Evolutionary conservation across 2,329 filamentous ascomycete genomes (phyloP), one percentile per base, ranked within the genome.

Genomic region (Tolypocladium album): DNA sequence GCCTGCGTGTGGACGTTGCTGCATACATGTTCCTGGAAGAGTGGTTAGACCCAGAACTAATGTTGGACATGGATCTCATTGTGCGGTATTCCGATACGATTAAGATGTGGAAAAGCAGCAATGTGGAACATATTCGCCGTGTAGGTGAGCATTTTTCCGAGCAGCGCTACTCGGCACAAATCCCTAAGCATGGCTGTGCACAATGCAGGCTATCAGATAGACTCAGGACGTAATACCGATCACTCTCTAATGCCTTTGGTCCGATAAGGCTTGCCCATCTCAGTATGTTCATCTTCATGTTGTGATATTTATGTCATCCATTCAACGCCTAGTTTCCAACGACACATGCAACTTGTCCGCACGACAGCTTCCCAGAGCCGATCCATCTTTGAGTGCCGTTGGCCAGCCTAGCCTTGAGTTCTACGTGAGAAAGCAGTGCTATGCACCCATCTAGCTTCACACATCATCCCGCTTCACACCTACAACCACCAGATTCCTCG

Each of bases 401-500:
- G 20, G n/a, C n/a, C n/a, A n/a, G n/a, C n/a, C n/a, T n/a, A n/a
- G n/a, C n/a, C n/a, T n/a, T n/a, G n/a, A n/a, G n/a, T n/a, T n/a
- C n/a, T n/a, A 38, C n/a, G 50, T 36, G 5, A 6, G 9, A 34
- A 36, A 9, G 31, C 27, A 22, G 0, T 5, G 4, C 47, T 3
- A 22, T 22, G 17, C 31, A 34, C n/a, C 6, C 27, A 22, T 3
- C 27, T 5, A 13, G 9, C 36, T 22, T 58, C 59, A 57, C 27
- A 40, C 58, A 47, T 61, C 61, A 24, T 66, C 79, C 67, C 82
- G 84, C 77, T 96, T 97, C 57, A 97, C 82, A 0, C 93, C 94
- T 38, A 97, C 92, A 4, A 99, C 89, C 2, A 96, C 93, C 68
- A 97, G 73, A 74, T 99, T 97, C 63, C 94, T 81, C 56, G 94